phyloP scores from a whole-genome alignment of 805 yeast species.

The Nakazawaea laoshanensis region DNA sequence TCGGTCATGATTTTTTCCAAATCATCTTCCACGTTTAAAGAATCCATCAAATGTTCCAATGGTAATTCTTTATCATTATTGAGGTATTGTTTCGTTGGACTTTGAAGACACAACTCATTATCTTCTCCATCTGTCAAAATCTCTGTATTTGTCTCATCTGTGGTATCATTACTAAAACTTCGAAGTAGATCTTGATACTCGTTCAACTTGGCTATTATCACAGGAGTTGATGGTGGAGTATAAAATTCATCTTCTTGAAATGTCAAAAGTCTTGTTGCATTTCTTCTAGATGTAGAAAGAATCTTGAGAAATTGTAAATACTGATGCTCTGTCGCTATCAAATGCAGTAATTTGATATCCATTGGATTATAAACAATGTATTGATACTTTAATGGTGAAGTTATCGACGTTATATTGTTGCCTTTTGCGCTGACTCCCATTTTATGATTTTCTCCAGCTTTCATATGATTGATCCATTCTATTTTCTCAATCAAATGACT shows the following conservation, averaged over 20 bases:
- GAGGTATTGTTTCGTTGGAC: too few relatives aligned
- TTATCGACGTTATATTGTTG: conserved; percentile 5
- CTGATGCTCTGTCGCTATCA: conserved; percentile 5
- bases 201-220: neutral
- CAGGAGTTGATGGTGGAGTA: neutral
- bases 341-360: conserved; percentile 10
- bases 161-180: conserved; percentile 9
- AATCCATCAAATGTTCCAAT: too few relatives aligned
- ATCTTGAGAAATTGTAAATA: conserved; percentile 8
- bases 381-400: conserved; percentile 6
- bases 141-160: conserved; percentile 8
- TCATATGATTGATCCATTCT: too few relatives aligned
- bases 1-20: conserved; percentile 6
- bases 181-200: conserved; percentile 8
- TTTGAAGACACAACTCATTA: too few relatives aligned
- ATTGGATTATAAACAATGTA: conserved; percentile 6
- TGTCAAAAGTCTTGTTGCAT: conserved; percentile 2
- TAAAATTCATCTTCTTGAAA: neutral
- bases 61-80: too few relatives aligned
- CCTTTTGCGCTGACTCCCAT: too few relatives aligned
- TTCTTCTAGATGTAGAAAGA: conserved; percentile 3
- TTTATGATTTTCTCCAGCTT: too few relatives aligned
- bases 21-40: too few relatives aligned
- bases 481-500: too few relatives aligned
- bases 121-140: conserved; percentile 6